These are phyloP conservation scores for Globisporangium megalacanthum DNA, from an alignment of 352 stramenopile species.

Conservation along the genomic window DNA sequence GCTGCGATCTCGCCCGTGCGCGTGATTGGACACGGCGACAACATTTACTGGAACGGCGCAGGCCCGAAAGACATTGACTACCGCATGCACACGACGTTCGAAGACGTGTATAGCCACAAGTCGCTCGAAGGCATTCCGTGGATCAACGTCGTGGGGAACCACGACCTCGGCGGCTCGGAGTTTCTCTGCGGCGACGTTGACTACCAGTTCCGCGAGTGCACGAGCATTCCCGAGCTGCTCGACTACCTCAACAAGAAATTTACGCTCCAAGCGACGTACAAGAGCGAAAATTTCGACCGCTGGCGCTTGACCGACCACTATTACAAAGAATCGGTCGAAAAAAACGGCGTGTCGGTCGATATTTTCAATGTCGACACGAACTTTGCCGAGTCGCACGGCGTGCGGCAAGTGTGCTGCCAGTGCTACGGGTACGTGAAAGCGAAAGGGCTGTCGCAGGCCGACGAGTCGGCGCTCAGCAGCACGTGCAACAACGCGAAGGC, in stretches of 20 bases:
- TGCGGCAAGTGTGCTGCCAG: conserved; percentile 84
- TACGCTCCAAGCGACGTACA: conserved; percentile 73
- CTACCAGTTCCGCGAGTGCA: conserved; percentile 81
- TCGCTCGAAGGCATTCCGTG: conserved; percentile 69
- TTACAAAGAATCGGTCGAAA: conserved; percentile 75
- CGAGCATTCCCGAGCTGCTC: conserved; percentile 60
- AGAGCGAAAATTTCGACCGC: conserved; percentile 67
- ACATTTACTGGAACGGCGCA: conserved; percentile 87
- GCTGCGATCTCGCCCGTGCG: conserved; percentile 55
- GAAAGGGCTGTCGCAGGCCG: conserved; percentile 32
- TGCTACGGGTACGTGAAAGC: conserved; percentile 84
- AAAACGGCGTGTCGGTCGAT: conserved; percentile 78
- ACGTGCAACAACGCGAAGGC: conserved; percentile 66
- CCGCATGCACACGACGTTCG: conserved; percentile 83
- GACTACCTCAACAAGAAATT: conserved; percentile 85
- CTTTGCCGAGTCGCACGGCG: conserved; percentile 77
- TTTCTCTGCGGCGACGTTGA: conserved; percentile 85
- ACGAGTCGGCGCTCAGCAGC: conserved; percentile 49
- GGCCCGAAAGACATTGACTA: conserved; percentile 70
- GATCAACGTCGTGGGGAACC: conserved; percentile 86
- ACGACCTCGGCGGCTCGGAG: conserved; percentile 82
- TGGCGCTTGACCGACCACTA: conserved; percentile 84
- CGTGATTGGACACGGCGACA: conserved; percentile 82
- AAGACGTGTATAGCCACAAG: conserved; percentile 80
- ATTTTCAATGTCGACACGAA: conserved; percentile 90